Percentiles rank a stretch among this genome's conserved stretches.
phyloP scores from a whole-genome alignment of 768 basidiomycete genomes.

The Boletus sp. region DNA sequence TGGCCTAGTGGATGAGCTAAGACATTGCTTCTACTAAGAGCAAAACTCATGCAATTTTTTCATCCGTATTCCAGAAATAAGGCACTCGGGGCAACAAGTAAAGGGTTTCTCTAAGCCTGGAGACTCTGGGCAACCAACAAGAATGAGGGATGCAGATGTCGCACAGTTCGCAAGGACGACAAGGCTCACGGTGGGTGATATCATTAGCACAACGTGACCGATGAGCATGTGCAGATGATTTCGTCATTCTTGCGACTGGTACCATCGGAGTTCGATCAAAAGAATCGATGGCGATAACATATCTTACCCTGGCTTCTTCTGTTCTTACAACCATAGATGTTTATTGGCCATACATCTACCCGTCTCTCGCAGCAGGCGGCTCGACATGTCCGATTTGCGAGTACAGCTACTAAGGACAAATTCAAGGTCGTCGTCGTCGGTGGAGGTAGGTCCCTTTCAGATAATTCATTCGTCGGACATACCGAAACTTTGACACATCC shows the following conservation, averaged over 20 bases:
- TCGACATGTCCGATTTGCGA: slow-evolving; percentile 20
- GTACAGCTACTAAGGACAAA: slow-evolving; percentile 41
- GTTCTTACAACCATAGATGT: slow-evolving; percentile 1
- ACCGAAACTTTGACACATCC: slow-evolving; percentile 6
- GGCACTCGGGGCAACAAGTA: slow-evolving; percentile 30
- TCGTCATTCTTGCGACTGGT: slow-evolving; percentile 5
- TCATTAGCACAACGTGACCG: not conserved
- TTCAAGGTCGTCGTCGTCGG: slow-evolving; percentile 87
- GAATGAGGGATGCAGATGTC: too few species aligned
- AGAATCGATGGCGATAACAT: not conserved
- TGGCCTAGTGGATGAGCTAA: too few species aligned
- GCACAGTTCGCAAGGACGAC: not conserved
- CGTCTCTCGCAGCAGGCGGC: slow-evolving; percentile 3
- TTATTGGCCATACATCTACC: slow-evolving; percentile 1
- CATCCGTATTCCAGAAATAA: slow-evolving; percentile 58
- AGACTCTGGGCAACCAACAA: too few species aligned
- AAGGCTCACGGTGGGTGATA: not conserved
- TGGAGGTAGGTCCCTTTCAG: slow-evolving; percentile 53
- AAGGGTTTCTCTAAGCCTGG: not conserved
- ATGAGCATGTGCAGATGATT: not conserved
- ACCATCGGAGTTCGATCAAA: slow-evolving; percentile 1
- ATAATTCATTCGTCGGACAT: not conserved
- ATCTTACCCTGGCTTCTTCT: not conserved
- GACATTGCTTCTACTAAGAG: slow-evolving; percentile 60
- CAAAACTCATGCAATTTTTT: slow-evolving; percentile 61